Base-by-base conservation (phyloP, 805 yeast genomes). In the Candida dendrica region DNA sequence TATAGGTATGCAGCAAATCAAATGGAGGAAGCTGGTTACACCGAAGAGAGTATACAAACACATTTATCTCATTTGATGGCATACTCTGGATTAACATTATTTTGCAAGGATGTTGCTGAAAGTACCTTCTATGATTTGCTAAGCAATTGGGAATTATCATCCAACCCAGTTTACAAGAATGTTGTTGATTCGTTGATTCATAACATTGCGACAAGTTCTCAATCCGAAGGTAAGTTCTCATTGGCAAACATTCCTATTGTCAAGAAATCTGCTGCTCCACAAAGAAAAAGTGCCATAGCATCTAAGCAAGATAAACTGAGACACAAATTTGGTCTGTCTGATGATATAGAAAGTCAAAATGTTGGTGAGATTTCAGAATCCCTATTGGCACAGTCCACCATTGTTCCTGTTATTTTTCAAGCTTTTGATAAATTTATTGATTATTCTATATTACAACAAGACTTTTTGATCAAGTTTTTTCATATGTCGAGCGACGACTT, bases 51-150 rank as follows among this genome's bases (percentile, higher is more conserved):
- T 11, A 47, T 51, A 9, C 39, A 42, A 9, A 36, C 36, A 7
- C 26, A 47, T 13, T 50, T 74, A 27, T 55, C 72, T 0, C 58
- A 61, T n/a, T 43, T 75, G 22, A 38, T 76, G 41, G 65, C 71
- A 1, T 69, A 69, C 38, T 60, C 75, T 13, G 78, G 81, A 0
- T 52, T 78, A 20, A 59, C 75, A 1, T 61, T 79, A 1, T 82
- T 82, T 52, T 69, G 82, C 18, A 84, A 80, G 47, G 77, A 76
- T 39, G 64, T 77, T 4, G 75, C 84, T 2, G 59, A 63, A 0
- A 60, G 59, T 3, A 71, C 74, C 4, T 84, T 72, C 56, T 45
- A 58, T 32, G 60, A 61, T 1, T 56, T 81, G 15, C 45, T 76
- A 22, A 60, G 55, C 4, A 44, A 48, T n/a, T 77, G 77, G 65